Conservation (phyloP, 768 basidiomycete genomes). For the Tephrocybe rancida region DNA sequence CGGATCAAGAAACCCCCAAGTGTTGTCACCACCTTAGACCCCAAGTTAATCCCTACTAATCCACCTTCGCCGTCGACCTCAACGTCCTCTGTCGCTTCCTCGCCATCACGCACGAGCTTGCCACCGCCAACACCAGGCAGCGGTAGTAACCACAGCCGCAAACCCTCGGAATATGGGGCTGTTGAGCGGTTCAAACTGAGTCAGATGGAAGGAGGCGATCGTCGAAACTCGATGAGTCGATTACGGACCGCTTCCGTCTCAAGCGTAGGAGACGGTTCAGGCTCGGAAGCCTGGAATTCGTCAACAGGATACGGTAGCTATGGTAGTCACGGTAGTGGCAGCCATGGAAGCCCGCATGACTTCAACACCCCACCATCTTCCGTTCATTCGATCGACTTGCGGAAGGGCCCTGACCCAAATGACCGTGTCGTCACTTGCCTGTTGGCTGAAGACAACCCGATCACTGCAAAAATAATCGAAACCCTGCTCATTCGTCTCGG, state of each 20-base stretch:
- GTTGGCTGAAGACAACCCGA: slow-evolving; percentile 97
- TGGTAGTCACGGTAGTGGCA: slow-evolving; percentile 16
- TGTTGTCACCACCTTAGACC: slow-evolving; percentile 71
- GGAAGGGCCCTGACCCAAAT: slow-evolving; percentile 72
- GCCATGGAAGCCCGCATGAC: slow-evolving; percentile 37
- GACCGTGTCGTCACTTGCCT: slow-evolving; percentile 93
- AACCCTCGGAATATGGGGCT: slow-evolving; percentile 88
- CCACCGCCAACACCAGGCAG: slow-evolving; percentile 75
- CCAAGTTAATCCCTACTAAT: slow-evolving; percentile 63
- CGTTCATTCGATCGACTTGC: slow-evolving; percentile 81
- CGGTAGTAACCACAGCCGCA: slow-evolving; percentile 68
- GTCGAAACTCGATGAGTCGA: slow-evolving; percentile 84
- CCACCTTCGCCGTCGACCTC: slow-evolving; percentile 93
- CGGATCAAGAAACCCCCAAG: slow-evolving; percentile 81
- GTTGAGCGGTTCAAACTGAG: slow-evolving; percentile 88
- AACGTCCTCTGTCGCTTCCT: slow-evolving; percentile 88
- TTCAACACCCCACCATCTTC: slow-evolving; percentile 79
- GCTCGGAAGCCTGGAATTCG: slow-evolving; percentile 73
- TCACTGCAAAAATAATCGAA: slow-evolving; percentile 96
- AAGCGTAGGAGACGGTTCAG: slow-evolving; percentile 77
- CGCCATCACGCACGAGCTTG: slow-evolving; percentile 76
- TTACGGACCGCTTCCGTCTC: slow-evolving; percentile 86
- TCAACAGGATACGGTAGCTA: slow-evolving; percentile 58
- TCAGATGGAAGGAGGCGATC: slow-evolving; percentile 74
- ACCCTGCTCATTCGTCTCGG: slow-evolving; percentile 92